phyloP scores from a whole-genome alignment of 306 rosid species.

The Echinosophora koreensis region DNA sequence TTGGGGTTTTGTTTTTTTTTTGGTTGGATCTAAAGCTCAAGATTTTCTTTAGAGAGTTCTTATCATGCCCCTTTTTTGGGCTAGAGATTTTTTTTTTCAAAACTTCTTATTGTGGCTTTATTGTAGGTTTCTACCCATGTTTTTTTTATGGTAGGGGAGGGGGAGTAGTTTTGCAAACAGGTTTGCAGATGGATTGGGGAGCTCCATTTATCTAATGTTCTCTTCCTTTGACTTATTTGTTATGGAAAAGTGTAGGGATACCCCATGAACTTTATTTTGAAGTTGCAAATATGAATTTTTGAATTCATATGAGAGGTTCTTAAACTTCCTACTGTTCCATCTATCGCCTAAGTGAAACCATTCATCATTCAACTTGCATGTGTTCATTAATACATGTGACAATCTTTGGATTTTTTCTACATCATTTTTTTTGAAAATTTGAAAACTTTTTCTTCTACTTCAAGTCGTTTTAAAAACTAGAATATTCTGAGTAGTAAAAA shows the following conservation, averaged over 20 bases:
- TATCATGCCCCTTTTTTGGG: neutral
- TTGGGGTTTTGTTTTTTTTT: neutral
- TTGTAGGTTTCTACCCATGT: neutral
- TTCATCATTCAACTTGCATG: neutral
- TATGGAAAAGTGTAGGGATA: neutral
- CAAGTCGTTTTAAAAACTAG: too few relatives aligned
- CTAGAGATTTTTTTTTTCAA: neutral
- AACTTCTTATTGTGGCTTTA: neutral
- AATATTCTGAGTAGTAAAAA: neutral
- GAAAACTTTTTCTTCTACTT: too few relatives aligned
- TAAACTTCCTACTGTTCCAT: neutral
- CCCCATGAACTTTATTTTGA: neutral
- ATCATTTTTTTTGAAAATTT: too few relatives aligned
- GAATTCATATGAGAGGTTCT: neutral
- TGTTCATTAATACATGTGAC: neutral
- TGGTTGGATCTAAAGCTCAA: neutral
- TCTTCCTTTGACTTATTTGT: neutral
- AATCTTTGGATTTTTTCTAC: neutral
- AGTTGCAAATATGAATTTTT: neutral
- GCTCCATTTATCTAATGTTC: slow-evolving; percentile 3
- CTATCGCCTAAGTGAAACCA: neutral
- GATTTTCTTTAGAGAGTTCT: neutral
- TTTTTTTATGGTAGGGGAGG: neutral
- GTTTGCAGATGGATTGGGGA: neutral
- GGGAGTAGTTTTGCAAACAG: neutral